Evolutionary conservation across 495 filamentous ascomycete species (phyloP).

Genomic region (Trichoderma reesei): DNA sequence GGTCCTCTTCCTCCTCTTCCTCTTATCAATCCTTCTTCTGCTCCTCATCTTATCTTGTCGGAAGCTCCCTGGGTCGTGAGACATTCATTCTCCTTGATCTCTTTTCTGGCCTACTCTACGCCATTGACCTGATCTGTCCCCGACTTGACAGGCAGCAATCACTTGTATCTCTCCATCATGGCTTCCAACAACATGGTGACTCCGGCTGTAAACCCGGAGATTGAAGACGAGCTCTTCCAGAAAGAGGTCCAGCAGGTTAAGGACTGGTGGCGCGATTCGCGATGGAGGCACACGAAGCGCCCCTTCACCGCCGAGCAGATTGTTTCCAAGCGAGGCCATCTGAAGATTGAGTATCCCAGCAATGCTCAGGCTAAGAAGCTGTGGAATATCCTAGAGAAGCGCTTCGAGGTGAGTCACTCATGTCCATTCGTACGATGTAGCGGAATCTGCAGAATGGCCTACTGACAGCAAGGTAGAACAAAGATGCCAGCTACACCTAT

Average conservation of each 20-base stretch:
- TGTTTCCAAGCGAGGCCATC: constrained; percentile 81
- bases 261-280: constrained; percentile 84
- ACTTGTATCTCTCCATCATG: constrained; percentile 30
- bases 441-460: neutral
- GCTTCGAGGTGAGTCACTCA: constrained; percentile 57
- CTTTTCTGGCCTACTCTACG: neutral
- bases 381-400: constrained; percentile 76
- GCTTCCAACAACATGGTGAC: constrained; percentile 46
- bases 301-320: constrained; percentile 96
- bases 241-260: constrained; percentile 80
- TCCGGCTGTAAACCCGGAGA: constrained; percentile 46
- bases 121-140: neutral
- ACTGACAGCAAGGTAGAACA: constrained; percentile 42
- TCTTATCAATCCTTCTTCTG: constrained; percentile 10
- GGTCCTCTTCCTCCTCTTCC: constrained; percentile 12
- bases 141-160: neutral
- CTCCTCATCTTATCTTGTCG: neutral
- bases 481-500: constrained; percentile 85
- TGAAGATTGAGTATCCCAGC: constrained; percentile 88
- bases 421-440: neutral
- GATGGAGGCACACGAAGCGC: constrained; percentile 88
- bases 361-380: constrained; percentile 86
- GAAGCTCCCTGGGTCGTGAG: neutral
- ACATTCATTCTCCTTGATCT: constrained; percentile 3
- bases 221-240: constrained; percentile 70